Evolutionary conservation across 2,329 filamentous ascomycete genomes (phyloP).

Genomic region (Paracoccidioides lutzii): DNA sequence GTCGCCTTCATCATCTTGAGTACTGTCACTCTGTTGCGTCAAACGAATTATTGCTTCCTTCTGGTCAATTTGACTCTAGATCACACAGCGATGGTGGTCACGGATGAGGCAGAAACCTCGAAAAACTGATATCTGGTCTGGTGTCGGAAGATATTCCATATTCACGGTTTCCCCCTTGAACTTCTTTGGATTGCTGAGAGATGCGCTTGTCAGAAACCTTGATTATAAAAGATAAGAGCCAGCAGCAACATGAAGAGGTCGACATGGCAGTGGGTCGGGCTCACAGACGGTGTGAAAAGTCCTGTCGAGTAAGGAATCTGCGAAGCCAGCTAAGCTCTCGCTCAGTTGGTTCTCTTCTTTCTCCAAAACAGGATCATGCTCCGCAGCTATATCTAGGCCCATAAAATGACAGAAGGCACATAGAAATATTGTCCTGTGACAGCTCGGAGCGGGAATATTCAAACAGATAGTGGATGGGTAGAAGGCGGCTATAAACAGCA

Average conservation of each 20-base stretch:
- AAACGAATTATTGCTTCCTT: slow-evolving; percentile 10
- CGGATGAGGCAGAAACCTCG: slow-evolving; percentile 10
- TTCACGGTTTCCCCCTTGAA: slow-evolving; percentile 4
- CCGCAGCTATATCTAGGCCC: not conserved
- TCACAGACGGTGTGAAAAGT: slow-evolving; percentile 9
- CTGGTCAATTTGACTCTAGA: slow-evolving; percentile 10
- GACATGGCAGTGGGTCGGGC: not conserved
- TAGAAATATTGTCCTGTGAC: slow-evolving; percentile 5
- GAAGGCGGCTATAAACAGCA: slow-evolving; percentile 2
- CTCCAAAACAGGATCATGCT: slow-evolving; percentile 1
- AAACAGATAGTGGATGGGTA: slow-evolving; percentile 12
- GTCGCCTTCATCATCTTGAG: slow-evolving; percentile 12
- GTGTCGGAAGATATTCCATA: slow-evolving; percentile 6
- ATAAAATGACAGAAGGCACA: slow-evolving; percentile 4
- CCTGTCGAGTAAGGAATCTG: slow-evolving; percentile 9
- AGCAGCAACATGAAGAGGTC: too few species aligned
- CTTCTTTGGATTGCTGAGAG: slow-evolving; percentile 7
- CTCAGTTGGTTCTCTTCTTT: not conserved
- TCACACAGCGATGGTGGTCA: slow-evolving; percentile 13
- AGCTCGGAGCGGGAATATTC: slow-evolving; percentile 11
- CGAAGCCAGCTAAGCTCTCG: slow-evolving; percentile 4
- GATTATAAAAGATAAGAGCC: slow-evolving; percentile 4
- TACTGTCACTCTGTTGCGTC: slow-evolving; percentile 1
- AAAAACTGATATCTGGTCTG: slow-evolving; percentile 10
- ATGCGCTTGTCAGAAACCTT: slow-evolving; percentile 8